These are phyloP conservation scores for Colletotrichum camelliae DNA, from an alignment of 2,329 filamentous ascomycete genomes.

Conservation along the genomic window DNA sequence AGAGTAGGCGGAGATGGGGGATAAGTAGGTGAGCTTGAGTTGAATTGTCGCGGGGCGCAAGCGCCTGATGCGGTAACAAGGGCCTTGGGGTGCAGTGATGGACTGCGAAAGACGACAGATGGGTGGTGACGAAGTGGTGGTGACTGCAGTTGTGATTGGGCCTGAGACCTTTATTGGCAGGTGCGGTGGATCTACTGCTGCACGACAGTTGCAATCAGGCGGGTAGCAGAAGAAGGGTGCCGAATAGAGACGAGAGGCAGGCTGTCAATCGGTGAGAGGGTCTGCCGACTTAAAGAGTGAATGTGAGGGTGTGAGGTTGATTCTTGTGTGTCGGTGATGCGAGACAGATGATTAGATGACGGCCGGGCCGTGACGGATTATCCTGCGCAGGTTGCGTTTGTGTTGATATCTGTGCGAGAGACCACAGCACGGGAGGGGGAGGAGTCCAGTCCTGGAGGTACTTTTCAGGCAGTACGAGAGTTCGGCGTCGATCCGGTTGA, in stretches of 20 bases:
- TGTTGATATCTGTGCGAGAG: background rate
- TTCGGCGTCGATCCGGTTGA: conserved; percentile 6
- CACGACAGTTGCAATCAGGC: conserved; percentile 21
- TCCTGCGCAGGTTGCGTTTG: background rate
- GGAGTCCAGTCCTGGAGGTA: conserved; percentile 23
- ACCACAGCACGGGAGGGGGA: conserved; percentile 12
- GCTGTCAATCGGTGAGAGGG: background rate
- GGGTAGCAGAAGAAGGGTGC: background rate
- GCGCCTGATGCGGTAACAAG: conserved; percentile 3
- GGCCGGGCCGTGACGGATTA: conserved; percentile 1
- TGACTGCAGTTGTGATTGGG: conserved; percentile 18
- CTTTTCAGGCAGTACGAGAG: background rate
- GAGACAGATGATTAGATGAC: conserved; percentile 3
- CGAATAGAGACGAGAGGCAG: background rate
- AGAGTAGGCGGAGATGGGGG: background rate
- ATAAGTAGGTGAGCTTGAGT: conserved; percentile 1
- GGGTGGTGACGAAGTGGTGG: conserved; percentile 3
- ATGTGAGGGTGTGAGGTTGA: background rate
- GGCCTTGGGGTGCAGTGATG: background rate
- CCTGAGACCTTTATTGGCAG: conserved; percentile 5
- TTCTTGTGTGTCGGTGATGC: background rate
- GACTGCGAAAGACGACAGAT: conserved; percentile 3
- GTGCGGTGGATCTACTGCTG: conserved; percentile 16
- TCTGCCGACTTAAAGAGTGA: background rate
- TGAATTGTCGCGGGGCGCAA: background rate